phyloP scores from a whole-genome alignment of 495 filamentous ascomycete species.

The Tetracladium setigerum region DNA sequence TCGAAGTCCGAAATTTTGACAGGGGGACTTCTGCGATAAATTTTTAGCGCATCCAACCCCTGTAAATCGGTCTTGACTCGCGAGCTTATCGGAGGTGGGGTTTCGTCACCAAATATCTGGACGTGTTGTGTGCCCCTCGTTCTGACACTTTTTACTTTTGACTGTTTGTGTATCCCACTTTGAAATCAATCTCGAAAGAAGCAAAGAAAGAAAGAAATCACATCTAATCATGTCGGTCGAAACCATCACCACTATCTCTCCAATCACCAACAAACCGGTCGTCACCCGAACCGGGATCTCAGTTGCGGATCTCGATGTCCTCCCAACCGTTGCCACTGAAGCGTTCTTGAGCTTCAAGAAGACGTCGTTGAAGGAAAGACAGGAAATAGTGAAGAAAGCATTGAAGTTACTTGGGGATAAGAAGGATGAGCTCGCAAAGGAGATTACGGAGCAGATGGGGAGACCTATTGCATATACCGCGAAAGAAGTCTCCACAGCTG shows the following conservation, averaged over 20 bases:
- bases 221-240: slow-evolving; percentile 59
- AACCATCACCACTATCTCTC: slow-evolving; percentile 82
- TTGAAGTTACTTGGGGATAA: slow-evolving; percentile 56
- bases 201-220: slow-evolving; percentile 15
- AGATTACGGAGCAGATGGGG: slow-evolving; percentile 92
- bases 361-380: slow-evolving; percentile 56
- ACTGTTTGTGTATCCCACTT: background rate
- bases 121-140: no score
- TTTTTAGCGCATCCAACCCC: no score
- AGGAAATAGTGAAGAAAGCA: slow-evolving; percentile 70
- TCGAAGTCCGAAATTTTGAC: no score
- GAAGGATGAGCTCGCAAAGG: slow-evolving; percentile 72
- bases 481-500: slow-evolving; percentile 74
- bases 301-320: slow-evolving; percentile 51
- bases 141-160: no score
- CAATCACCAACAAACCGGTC: slow-evolving; percentile 72
- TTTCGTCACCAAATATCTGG: no score
- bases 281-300: slow-evolving; percentile 66
- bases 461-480: slow-evolving; percentile 78
- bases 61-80: no score
- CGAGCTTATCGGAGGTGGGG: no score
- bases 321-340: slow-evolving; percentile 57
- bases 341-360: slow-evolving; percentile 66
- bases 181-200: background rate
- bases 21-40: no score